phyloP scores from a whole-genome alignment of 768 basidiomycete genomes.

The Termitomyces sp. region DNA sequence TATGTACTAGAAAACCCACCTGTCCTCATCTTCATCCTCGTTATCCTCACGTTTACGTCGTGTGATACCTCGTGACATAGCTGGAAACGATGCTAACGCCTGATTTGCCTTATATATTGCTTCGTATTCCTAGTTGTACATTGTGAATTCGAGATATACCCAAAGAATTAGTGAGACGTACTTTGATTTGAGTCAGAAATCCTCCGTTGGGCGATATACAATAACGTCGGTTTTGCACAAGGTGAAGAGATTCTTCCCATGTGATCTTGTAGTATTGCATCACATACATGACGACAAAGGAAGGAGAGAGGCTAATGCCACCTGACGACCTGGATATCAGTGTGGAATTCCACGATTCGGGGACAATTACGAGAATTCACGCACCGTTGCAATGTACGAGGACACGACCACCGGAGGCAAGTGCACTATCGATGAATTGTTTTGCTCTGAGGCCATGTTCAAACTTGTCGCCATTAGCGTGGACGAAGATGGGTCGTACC shows the following conservation, averaged over 20 bases:
- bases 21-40: constrained; percentile 59
- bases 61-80: constrained; percentile 40
- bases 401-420: constrained; percentile 62
- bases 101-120: constrained; percentile 83
- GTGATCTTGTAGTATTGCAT: constrained; percentile 81
- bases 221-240: constrained; percentile 88
- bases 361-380: constrained; percentile 15
- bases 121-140: constrained; percentile 73
- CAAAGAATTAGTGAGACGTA: constrained; percentile 22
- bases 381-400: constrained; percentile 88
- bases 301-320: constrained; percentile 83
- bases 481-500: constrained; percentile 40
- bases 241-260: constrained; percentile 86
- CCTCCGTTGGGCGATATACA: constrained; percentile 93
- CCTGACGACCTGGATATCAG: constrained; percentile 38
- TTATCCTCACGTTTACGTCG: constrained; percentile 66
- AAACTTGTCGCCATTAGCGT: background rate
- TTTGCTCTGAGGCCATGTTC: constrained; percentile 53
- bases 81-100: constrained; percentile 61
- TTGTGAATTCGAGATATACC: constrained; percentile 4
- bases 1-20: constrained; percentile 19
- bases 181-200: constrained; percentile 91
- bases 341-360: background rate
- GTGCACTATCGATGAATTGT: constrained; percentile 69
- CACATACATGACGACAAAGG: constrained; percentile 91